A percentile compares a stretch with the other conserved stretches of the same genome.
Evolutionary conservation across 129 eudicot species (phyloP).

Genomic region (Escallonia herrerae): DNA sequence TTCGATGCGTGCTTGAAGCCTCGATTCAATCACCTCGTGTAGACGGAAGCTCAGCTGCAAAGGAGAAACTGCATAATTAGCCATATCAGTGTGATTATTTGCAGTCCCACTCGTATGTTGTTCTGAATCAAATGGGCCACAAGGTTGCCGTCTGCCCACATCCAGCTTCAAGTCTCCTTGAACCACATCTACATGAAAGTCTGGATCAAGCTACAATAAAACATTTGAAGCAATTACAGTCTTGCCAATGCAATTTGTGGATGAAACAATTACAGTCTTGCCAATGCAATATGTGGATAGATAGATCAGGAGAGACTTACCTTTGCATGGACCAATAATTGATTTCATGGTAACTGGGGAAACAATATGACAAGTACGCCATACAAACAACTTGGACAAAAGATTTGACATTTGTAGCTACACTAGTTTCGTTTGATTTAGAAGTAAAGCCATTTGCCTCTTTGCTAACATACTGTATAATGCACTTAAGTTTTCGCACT

Average conservation of each 20-base stretch:
- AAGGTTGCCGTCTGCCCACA: conserved; percentile 16
- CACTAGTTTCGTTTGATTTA: too few species aligned
- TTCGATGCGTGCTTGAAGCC: conserved; percentile 52
- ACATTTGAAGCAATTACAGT: not conserved
- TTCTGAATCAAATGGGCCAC: conserved; percentile 31
- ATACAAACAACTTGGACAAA: too few species aligned
- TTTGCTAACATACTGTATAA: too few species aligned
- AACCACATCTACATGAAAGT: conserved; percentile 34
- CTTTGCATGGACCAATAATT: not conserved
- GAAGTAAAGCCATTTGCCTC: too few species aligned
- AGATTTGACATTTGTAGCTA: too few species aligned
- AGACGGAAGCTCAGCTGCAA: conserved; percentile 48
- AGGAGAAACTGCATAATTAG: conserved; percentile 55
- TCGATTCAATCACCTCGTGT: conserved; percentile 59
- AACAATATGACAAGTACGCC: too few species aligned
- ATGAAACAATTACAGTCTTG: too few species aligned
- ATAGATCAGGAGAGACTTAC: not conserved
- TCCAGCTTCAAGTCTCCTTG: conserved; percentile 37
- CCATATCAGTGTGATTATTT: conserved; percentile 16
- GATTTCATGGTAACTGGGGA: too few species aligned
- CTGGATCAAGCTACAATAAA: conserved; percentile 44
- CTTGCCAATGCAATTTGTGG: not conserved
- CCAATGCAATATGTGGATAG: too few species aligned
- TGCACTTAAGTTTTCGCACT: too few species aligned
- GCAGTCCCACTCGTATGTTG: conserved; percentile 25